phyloP scores from a whole-genome alignment of 306 rosid genomes.

The Clitoria ternatea region DNA sequence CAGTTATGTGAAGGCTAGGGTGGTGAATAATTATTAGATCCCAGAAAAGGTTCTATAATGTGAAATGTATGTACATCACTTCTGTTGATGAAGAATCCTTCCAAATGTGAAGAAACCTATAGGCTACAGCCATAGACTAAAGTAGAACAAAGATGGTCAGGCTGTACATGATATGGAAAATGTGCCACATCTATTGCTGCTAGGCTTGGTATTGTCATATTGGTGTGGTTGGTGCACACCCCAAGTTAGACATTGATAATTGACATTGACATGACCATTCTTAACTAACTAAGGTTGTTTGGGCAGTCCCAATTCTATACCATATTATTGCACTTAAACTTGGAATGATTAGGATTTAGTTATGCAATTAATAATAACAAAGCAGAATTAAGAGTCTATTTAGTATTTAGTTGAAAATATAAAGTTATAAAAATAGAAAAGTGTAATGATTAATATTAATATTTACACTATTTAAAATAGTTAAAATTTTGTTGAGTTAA shows the following conservation, averaged over 20 bases:
- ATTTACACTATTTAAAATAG: too few species aligned
- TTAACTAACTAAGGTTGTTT: not conserved
- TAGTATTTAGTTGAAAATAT: too few species aligned
- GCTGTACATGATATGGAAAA: not conserved
- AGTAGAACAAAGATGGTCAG: not conserved
- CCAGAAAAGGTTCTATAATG: not conserved
- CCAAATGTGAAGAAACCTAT: not conserved
- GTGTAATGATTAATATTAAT: too few species aligned
- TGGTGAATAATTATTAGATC: not conserved
- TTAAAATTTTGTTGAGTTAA: too few species aligned
- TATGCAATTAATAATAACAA: not conserved
- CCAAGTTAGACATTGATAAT: not conserved
- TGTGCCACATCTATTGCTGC: not conserved
- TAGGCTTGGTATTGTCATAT: not conserved
- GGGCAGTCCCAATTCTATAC: not conserved
- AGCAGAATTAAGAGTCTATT: too few species aligned
- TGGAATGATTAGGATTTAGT: not conserved
- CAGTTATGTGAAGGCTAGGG: not conserved
- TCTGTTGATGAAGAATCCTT: not conserved
- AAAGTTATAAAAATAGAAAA: too few species aligned
- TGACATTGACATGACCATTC: not conserved
- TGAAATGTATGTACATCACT: not conserved
- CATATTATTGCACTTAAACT: not conserved
- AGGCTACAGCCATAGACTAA: not conserved
- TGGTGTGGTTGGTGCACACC: not conserved